These are phyloP conservation scores for Cocos nucifera DNA, from an alignment of 176 grass and related monocot species.

Conservation along the genomic window DNA sequence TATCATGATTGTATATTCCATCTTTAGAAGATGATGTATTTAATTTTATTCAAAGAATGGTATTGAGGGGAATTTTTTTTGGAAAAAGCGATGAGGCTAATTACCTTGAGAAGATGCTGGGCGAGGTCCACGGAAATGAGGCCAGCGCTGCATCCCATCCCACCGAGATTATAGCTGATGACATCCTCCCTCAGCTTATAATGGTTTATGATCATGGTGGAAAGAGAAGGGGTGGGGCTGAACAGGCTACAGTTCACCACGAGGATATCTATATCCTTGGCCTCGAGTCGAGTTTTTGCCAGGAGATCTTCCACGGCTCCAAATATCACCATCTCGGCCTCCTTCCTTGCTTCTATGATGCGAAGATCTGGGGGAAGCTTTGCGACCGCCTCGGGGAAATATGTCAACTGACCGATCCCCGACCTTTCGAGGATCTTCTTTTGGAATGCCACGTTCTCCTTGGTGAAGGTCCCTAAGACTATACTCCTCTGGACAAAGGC, in stretches of 20 bases:
- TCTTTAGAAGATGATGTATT: too few species aligned
- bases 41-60: too few species aligned
- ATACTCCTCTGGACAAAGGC: neutral
- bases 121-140: constrained; percentile 11
- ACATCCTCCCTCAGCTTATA: constrained; percentile 3
- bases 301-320: constrained; percentile 9
- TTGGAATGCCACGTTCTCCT: constrained; percentile 1
- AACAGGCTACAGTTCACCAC: constrained; percentile 6
- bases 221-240: constrained; percentile 3
- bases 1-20: too few species aligned
- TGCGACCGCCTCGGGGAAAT: neutral
- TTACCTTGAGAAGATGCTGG: constrained; percentile 6
- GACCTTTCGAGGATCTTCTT: constrained; percentile 7
- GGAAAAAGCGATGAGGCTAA: too few species aligned
- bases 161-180: constrained; percentile 1
- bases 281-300: neutral
- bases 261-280: constrained; percentile 6
- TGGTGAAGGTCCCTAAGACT: constrained; percentile 4
- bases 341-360: constrained; percentile 3
- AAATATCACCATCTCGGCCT: constrained; percentile 14
- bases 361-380: neutral
- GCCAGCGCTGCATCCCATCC: constrained; percentile 9
- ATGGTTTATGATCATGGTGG: constrained; percentile 2
- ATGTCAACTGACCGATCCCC: constrained; percentile 4
- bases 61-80: too few species aligned